These are phyloP conservation scores for Ascochyta koolunga DNA, from an alignment of 2,329 filamentous ascomycete species.

Conservation along the genomic window DNA sequence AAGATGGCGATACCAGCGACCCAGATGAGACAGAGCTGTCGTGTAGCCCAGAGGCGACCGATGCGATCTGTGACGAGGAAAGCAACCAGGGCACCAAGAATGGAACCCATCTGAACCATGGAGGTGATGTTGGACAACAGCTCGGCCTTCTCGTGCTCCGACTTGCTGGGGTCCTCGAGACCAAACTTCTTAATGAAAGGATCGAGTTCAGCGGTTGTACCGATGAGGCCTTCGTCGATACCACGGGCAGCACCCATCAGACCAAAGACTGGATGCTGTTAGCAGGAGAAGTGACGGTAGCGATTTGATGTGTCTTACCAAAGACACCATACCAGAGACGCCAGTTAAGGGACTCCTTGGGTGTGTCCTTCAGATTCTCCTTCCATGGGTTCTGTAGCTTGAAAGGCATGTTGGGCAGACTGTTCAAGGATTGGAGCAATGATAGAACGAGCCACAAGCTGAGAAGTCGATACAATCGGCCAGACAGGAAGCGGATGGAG, in stretches of 20 bases:
- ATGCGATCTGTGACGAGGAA: constrained; percentile 57
- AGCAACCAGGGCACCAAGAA: constrained; percentile 70
- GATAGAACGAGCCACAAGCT: constrained; percentile 12
- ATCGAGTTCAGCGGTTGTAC: constrained; percentile 60
- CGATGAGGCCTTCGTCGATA: constrained; percentile 80
- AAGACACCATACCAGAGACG: constrained; percentile 77
- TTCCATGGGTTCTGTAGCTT: constrained; percentile 42
- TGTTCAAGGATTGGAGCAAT: background rate
- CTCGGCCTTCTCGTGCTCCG: constrained; percentile 40
- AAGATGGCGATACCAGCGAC: constrained; percentile 51
- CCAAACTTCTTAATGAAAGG: constrained; percentile 48
- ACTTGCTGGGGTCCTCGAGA: constrained; percentile 40
- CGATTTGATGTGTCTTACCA: constrained; percentile 26
- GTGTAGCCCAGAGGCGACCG: constrained; percentile 52
- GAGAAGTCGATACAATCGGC: constrained; percentile 16
- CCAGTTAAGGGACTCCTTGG: constrained; percentile 77
- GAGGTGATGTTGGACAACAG: constrained; percentile 70
- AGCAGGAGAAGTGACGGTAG: background rate
- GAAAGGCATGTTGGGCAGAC: constrained; percentile 35
- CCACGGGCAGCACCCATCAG: constrained; percentile 79
- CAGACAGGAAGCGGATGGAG: constrained; percentile 14
- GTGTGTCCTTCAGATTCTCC: constrained; percentile 65
- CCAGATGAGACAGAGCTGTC: constrained; percentile 52
- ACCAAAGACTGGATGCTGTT: constrained; percentile 58
- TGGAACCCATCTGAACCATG: constrained; percentile 82